A percentile compares a stretch with the other conserved stretches of the same genome.
Evolutionary conservation across 2,329 filamentous ascomycete species (phyloP).

Genomic region (Penicillium polonicum): DNA sequence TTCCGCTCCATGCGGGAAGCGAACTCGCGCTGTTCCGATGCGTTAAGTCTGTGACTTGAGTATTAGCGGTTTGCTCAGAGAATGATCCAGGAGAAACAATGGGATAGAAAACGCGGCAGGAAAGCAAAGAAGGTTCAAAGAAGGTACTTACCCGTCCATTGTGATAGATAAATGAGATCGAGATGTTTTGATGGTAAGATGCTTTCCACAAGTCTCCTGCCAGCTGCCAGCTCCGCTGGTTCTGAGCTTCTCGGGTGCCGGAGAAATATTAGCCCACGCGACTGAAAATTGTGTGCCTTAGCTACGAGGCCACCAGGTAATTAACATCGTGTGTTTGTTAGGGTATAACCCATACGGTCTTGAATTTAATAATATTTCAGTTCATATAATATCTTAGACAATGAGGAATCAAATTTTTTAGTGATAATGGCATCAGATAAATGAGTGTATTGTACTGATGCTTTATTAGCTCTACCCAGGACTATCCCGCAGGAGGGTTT

Average conservation of each 20-base stretch:
- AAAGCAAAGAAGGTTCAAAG: not conserved
- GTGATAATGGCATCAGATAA: not conserved
- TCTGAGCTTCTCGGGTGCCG: conserved; percentile 7
- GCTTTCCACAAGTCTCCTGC: conserved; percentile 6
- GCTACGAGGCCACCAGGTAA: not conserved
- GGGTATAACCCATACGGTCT: not conserved
- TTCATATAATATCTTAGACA: no score
- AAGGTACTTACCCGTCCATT: conserved; percentile 39
- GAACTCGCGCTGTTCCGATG: conserved; percentile 85
- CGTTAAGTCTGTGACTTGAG: conserved; percentile 59
- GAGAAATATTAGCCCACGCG: conserved; percentile 1
- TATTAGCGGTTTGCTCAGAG: conserved; percentile 5
- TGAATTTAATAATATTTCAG: not conserved
- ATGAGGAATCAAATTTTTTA: no score
- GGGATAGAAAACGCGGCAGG: not conserved
- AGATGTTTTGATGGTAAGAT: conserved; percentile 6
- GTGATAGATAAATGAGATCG: conserved; percentile 15
- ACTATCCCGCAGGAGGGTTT: not conserved
- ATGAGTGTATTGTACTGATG: not conserved
- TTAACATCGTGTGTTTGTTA: not conserved
- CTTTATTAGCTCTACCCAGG: not conserved
- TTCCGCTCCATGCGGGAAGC: conserved; percentile 93
- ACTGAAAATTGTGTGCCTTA: not conserved
- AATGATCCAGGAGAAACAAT: conserved; percentile 3
- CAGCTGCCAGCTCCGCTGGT: conserved; percentile 4